phyloP scores from a whole-genome alignment of 768 basidiomycete genomes.

The Hericium rajendrae region DNA sequence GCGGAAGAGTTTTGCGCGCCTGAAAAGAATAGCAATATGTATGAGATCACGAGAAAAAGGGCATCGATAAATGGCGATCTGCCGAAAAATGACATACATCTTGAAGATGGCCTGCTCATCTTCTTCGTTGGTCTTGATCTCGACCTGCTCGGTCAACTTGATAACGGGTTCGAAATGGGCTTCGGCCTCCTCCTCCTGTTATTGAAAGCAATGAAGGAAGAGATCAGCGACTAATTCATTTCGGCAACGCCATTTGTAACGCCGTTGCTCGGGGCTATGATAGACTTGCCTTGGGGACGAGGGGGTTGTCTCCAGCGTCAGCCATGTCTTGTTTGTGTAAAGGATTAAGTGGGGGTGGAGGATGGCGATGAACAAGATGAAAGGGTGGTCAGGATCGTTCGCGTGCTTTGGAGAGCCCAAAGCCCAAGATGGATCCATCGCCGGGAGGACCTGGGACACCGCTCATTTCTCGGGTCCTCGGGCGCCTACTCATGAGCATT shows the following conservation, averaged over 20 bases:
- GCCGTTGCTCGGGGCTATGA: slow-evolving; percentile 8
- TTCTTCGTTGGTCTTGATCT: slow-evolving; percentile 92
- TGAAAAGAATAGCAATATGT: slow-evolving; percentile 23
- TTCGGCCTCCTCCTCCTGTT: slow-evolving; percentile 58
- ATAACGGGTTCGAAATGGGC: slow-evolving; percentile 94
- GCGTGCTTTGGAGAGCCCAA: slow-evolving; percentile 5
- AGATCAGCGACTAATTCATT: not conserved
- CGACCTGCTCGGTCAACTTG: slow-evolving; percentile 91
- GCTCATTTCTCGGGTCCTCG: not conserved
- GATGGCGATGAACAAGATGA: slow-evolving; percentile 8
- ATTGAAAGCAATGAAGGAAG: not conserved
- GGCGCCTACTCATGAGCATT: not conserved
- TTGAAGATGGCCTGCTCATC: slow-evolving; percentile 91
- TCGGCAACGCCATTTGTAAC: not conserved
- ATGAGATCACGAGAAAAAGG: slow-evolving; percentile 10
- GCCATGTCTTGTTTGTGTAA: slow-evolving; percentile 1
- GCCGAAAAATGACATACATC: slow-evolving; percentile 54
- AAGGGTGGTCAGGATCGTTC: slow-evolving; percentile 16
- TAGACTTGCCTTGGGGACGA: slow-evolving; percentile 59
- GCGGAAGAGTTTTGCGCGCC: slow-evolving; percentile 97
- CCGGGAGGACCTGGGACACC: slow-evolving; percentile 9
- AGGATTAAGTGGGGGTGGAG: slow-evolving; percentile 5
- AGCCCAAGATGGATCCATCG: slow-evolving; percentile 1
- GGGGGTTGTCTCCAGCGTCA: slow-evolving; percentile 34
- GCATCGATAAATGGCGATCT: slow-evolving; percentile 3